A percentile compares a stretch with the other conserved stretches of the same genome.
Evolutionary conservation across 805 yeast genomes (phyloP).

Genomic region (Pichia sporocuriosa): DNA sequence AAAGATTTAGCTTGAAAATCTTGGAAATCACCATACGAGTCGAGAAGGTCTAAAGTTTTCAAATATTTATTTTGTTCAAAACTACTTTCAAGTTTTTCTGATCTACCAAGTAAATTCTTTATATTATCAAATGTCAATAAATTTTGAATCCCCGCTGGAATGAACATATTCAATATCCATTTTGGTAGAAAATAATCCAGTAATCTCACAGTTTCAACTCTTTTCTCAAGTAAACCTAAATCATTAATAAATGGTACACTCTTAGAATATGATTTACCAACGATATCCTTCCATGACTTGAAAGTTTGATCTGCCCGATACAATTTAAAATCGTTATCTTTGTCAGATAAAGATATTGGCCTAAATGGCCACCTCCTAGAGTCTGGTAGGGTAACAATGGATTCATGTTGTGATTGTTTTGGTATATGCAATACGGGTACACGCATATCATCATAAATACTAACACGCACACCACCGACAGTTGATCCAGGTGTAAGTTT

Average conservation of each 20-base stretch:
- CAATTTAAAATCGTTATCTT: constrained; percentile 1
- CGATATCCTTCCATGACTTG: constrained; percentile 8
- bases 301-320: constrained; percentile 5
- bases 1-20: neutral
- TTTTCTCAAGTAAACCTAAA: neutral
- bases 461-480: constrained; percentile 11
- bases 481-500: constrained; percentile 7
- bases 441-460: constrained; percentile 1
- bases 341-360: neutral
- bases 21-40: constrained; percentile 2
- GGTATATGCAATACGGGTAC: neutral
- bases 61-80: neutral
- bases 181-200: constrained; percentile 11
- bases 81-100: neutral
- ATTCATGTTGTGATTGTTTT: neutral
- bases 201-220: neutral
- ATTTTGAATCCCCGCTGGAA: constrained; percentile 10
- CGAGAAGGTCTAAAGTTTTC: constrained; percentile 3
- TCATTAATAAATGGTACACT: constrained; percentile 6
- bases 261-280: constrained; percentile 9
- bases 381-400: neutral
- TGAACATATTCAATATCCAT: constrained; percentile 10
- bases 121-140: constrained; percentile 6
- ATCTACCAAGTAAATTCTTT: constrained; percentile 5
- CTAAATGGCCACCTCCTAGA: constrained; percentile 7